Percentiles rank a stretch among this genome's conserved stretches.
Evolutionary conservation across 352 stramenopile genomes (phyloP).

Genomic region (Globisporangium orthogonon): DNA sequence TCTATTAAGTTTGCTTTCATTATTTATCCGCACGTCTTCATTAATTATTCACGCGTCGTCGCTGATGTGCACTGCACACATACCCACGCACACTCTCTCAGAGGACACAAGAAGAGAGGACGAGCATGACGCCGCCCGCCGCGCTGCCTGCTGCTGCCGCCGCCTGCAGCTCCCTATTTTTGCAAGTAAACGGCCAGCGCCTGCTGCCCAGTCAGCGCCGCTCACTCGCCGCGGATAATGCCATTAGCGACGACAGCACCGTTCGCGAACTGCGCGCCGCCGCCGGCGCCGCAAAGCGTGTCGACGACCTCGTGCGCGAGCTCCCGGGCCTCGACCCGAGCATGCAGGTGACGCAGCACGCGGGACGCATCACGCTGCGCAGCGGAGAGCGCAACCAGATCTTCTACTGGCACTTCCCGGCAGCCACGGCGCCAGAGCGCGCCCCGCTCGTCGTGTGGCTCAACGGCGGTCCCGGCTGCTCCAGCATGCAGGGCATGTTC

Average conservation of each 20-base stretch:
- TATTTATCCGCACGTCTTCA: neutral
- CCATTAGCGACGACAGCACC: too few species aligned
- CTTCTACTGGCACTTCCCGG: conserved; percentile 82
- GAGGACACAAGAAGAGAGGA: neutral
- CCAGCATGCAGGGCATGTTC: conserved; percentile 76
- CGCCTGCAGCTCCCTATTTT: neutral
- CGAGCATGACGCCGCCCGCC: neutral
- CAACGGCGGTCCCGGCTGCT: conserved; percentile 77
- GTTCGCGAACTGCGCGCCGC: neutral
- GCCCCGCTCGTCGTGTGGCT: conserved; percentile 72
- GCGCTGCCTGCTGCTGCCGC: neutral
- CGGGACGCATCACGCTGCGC: conserved; percentile 48
- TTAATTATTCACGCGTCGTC: neutral
- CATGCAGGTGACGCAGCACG: conserved; percentile 57
- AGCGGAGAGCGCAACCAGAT: conserved; percentile 42
- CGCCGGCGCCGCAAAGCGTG: neutral
- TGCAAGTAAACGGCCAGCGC: neutral
- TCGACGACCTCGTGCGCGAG: conserved; percentile 34
- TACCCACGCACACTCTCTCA: neutral
- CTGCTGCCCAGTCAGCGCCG: neutral
- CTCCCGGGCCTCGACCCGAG: conserved; percentile 48
- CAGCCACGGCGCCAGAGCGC: conserved; percentile 31
- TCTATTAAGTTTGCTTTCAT: neutral
- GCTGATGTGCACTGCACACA: neutral
- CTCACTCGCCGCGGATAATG: neutral